A percentile compares a stretch with the other conserved stretches of the same genome.
These are phyloP conservation scores for Pogostemon cablin DNA, from an alignment of 257 asterid genomes.

Conservation along the genomic window DNA sequence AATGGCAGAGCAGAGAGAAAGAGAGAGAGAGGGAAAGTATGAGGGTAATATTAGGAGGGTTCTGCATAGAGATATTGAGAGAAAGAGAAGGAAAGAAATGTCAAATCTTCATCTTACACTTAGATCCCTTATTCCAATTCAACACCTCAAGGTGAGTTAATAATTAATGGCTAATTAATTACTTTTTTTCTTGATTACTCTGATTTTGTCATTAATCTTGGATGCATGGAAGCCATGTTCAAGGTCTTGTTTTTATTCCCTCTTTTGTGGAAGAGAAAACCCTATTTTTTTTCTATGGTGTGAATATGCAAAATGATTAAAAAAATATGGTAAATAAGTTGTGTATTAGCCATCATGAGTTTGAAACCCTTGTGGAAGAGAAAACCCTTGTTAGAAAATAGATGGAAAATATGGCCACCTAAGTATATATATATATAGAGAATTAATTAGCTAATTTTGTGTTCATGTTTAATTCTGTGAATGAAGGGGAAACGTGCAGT, in stretches of 20 bases:
- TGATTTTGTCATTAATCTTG: too few relatives aligned
- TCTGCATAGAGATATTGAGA: constrained; percentile 53
- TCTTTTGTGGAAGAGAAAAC: too few relatives aligned
- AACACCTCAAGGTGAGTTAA: constrained; percentile 23
- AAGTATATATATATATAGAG: too few relatives aligned
- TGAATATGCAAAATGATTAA: neutral
- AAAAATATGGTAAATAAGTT: too few relatives aligned
- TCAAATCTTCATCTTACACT: constrained; percentile 48
- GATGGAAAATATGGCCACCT: too few relatives aligned
- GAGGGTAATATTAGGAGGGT: constrained; percentile 32
- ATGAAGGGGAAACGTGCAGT: constrained; percentile 39
- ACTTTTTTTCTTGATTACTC: neutral
- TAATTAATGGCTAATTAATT: neutral
- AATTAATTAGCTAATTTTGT: neutral
- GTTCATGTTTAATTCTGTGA: neutral
- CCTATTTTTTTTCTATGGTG: too few relatives aligned
- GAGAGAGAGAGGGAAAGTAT: neutral
- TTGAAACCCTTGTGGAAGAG: too few relatives aligned
- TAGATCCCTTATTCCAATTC: constrained; percentile 26
- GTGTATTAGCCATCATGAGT: too few relatives aligned
- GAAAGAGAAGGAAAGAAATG: constrained; percentile 66
- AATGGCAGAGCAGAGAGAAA: neutral
- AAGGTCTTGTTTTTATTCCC: too few relatives aligned
- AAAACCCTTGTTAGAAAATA: too few relatives aligned
- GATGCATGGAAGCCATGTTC: neutral